Evolutionary conservation across 768 basidiomycete species (phyloP), one percentile per base, ranked within the genome.

Genomic region (Asterophora parasitica): DNA sequence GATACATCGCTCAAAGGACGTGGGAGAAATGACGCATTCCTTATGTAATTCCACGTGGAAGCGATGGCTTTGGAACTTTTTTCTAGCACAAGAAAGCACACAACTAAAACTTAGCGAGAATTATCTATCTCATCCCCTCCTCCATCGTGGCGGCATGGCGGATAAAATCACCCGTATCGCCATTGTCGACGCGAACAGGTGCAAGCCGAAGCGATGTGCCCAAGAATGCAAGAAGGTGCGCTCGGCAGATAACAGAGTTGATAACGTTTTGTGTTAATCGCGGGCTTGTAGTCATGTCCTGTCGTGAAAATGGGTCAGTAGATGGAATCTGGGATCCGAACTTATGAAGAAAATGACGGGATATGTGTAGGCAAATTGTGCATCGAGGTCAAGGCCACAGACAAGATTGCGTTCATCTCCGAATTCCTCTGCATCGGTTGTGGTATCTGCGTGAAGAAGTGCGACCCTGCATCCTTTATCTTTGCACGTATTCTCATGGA

Each of bases 361-460:
- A 30, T 39, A 48, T 46, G 9, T 43, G 15, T 57, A 93, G 92
- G 96, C 13, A 97, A 96, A 70, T 76, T 99, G 17, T 99, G 96
- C 75, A 98, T 98, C 58, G 96, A 98, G 71, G 96, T 99, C 55
- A 94, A 92, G 66, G 65, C 95, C 11, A 80, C 83, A 7, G 94
- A 96, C 72, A 97, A 97, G 76, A 96, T 98, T 68, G 88, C 96
- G 1, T 97, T 94, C 78, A 89, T 99, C 70, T 98, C 96, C 20
- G 96, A 99, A 66, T 93, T 95, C 65, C 76, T 99, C 46, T 99
- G 96, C 65, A 99, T 99, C 52, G 96, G 96, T 59, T 99, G 96
- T 68, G 96, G 96, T 88, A 98, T 99, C 61, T 99, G 96, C 65
- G 94, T 97, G 28, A 97, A 98, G 73, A 99, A 97, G 95, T 96